A percentile compares a stretch with the other conserved stretches of the same genome.
Conservation (phyloP, 352 stramenopile genomes). For the Aphanomyces cochlioides region DNA sequence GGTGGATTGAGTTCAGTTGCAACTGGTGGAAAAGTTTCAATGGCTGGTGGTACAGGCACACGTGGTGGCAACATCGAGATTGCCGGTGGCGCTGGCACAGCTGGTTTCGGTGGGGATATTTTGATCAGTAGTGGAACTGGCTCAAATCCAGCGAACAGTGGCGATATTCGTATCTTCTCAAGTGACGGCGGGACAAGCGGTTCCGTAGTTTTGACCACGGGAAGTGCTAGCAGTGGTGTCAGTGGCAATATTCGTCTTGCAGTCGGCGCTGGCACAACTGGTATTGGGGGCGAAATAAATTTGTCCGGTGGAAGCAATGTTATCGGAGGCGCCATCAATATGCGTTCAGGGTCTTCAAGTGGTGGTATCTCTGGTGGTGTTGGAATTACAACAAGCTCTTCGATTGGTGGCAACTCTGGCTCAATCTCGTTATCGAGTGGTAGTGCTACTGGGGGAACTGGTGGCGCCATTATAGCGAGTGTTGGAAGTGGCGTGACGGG, state of each 20-base stretch:
- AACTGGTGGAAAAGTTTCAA: constrained; percentile 27
- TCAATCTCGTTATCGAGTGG: constrained; percentile 13
- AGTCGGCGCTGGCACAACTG: constrained; percentile 3
- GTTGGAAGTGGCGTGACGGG: constrained; percentile 20
- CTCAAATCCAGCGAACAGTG: constrained; percentile 28
- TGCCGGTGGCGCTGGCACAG: constrained; percentile 23
- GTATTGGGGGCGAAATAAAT: constrained; percentile 29
- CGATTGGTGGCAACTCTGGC: constrained; percentile 29
- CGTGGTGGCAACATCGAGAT: constrained; percentile 29
- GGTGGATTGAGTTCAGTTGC: constrained; percentile 21
- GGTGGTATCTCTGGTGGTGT: constrained; percentile 9
- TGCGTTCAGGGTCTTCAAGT: constrained; percentile 8
- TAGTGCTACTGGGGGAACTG: constrained; percentile 10
- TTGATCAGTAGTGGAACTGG: constrained; percentile 35
- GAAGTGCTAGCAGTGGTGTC: constrained; percentile 29
- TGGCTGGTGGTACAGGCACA: constrained; percentile 21
- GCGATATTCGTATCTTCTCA: constrained; percentile 34
- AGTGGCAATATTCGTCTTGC: constrained; percentile 7
- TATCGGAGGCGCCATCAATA: background rate
- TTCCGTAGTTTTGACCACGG: constrained; percentile 32
- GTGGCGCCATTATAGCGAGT: constrained; percentile 23
- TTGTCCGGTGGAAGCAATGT: constrained; percentile 20
- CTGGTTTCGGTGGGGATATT: constrained; percentile 32
- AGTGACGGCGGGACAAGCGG: constrained; percentile 33
- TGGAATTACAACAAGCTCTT: constrained; percentile 2